Evolutionary conservation across 2,329 filamentous ascomycete genomes (phyloP).

Genomic region (Nothopassalora personata): DNA sequence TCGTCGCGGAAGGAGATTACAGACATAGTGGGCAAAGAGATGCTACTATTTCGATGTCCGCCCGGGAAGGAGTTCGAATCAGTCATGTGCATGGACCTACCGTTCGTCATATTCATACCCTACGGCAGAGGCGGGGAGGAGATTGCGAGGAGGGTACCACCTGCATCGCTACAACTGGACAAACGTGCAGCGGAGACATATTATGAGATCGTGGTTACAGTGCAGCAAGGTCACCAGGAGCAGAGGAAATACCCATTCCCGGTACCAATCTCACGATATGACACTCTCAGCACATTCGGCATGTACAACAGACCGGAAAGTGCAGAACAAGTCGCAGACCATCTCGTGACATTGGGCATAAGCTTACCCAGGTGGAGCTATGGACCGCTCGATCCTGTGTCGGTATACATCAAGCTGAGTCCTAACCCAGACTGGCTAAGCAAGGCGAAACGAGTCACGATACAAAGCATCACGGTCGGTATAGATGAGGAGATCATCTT

Average conservation of each 20-base stretch:
- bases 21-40: slow-evolving; percentile 92
- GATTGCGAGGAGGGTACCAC: slow-evolving; percentile 80
- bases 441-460: slow-evolving; percentile 87
- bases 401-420: slow-evolving; percentile 88
- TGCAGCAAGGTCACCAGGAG: slow-evolving; percentile 81
- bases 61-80: slow-evolving; percentile 79
- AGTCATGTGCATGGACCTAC: slow-evolving; percentile 91
- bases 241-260: slow-evolving; percentile 90
- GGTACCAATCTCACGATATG: slow-evolving; percentile 85
- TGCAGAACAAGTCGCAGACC: slow-evolving; percentile 78
- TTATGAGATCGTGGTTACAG: slow-evolving; percentile 92
- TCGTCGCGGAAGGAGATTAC: slow-evolving; percentile 77
- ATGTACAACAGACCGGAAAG: slow-evolving; percentile 98
- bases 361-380: slow-evolving; percentile 95
- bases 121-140: slow-evolving; percentile 89
- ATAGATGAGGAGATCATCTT: slow-evolving; percentile 99
- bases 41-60: slow-evolving; percentile 81
- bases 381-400: slow-evolving; percentile 88
- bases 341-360: slow-evolving; percentile 84
- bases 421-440: slow-evolving; percentile 87
- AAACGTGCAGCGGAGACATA: slow-evolving; percentile 94
- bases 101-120: slow-evolving; percentile 95
- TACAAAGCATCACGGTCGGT: slow-evolving; percentile 85
- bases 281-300: slow-evolving; percentile 95
- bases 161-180: slow-evolving; percentile 82